These are phyloP conservation scores for Umbelopsis sp. DNA, from an alignment of 192 early-diverging fungal species.

Conservation along the genomic window DNA sequence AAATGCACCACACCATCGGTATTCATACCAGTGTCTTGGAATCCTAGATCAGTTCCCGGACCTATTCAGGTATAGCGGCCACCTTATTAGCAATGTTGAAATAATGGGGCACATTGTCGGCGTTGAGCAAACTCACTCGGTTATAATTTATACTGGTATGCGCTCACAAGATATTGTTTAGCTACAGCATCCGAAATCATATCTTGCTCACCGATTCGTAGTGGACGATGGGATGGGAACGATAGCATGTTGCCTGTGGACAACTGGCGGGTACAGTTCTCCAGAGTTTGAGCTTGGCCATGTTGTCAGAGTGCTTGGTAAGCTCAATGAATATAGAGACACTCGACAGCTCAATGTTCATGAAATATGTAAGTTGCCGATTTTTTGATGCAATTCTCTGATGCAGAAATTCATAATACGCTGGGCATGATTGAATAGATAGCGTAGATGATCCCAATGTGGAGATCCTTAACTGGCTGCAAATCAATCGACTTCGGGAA, in stretches of 20 bases:
- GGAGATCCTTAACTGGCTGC: neutral
- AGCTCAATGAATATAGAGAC: neutral
- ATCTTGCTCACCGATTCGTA: neutral
- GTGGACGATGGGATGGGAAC: conserved; percentile 14
- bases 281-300: conserved; percentile 2
- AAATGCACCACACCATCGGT: too few species aligned
- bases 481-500: neutral
- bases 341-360: neutral
- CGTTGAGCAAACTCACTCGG: neutral
- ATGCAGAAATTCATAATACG: too few species aligned
- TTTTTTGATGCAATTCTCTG: neutral
- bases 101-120: neutral
- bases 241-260: conserved; percentile 1
- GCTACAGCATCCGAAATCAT: neutral
- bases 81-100: neutral
- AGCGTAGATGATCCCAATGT: neutral
- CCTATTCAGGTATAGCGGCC: neutral
- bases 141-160: conserved; percentile 15
- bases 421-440: neutral
- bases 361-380: conserved; percentile 1
- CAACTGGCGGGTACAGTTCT: neutral
- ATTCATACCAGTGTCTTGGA: neutral
- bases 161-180: neutral
- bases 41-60: neutral
- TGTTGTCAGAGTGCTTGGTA: neutral